Evolutionary conservation across 2,329 filamentous ascomycete species (phyloP), one percentile per base, ranked within the genome.

Genomic region (Tolypocladium endophyticum): DNA sequence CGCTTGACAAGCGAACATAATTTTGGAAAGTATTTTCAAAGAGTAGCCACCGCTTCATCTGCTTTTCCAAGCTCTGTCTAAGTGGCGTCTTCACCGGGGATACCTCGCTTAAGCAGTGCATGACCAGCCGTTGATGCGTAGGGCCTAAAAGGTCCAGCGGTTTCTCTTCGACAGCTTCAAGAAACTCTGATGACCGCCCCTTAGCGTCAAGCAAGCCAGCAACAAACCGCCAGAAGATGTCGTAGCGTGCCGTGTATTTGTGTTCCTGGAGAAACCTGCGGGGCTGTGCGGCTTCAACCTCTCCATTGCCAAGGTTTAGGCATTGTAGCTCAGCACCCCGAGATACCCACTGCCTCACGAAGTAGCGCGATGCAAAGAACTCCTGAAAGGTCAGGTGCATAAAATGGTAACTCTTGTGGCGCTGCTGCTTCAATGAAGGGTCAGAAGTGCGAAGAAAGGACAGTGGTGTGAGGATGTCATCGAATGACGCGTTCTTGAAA

Each of bases 381-480:
- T 39, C 38, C 9, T 39, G 16, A 8, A 39, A 39, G 16, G 38
- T 39, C 12, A 77, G 62, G 60, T 78, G 75, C 33, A 77, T 30
- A 55, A 78, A 77, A 60, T 77, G 71, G 58, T 76, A 77, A 30
- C 41, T 68, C 59, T 56, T 41, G 35, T 36, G 35, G 35, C 35
- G 35, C 35, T 41, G 35, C 35, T 41, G 63, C 25, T 65, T 38
- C n/a, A 59, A 11, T 57, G 59, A 33, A 23, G 61, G 66, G 54
- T 72, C 68, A 43, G 73, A 73, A 3, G 69, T 68, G 3, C 72
- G 71, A 6, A 76, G 61, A 64, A 76, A 76, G 12, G 76, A 77
- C 11, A 76, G 63, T 5, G 33, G 54, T 57, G 39, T n/a, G 39
- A 41, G 39, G 5, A 18, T 41, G 39, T 41, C 39, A 41, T 41